Base-by-base conservation (phyloP, 441 rosid genomes). In the Gossypium trilobum region DNA sequence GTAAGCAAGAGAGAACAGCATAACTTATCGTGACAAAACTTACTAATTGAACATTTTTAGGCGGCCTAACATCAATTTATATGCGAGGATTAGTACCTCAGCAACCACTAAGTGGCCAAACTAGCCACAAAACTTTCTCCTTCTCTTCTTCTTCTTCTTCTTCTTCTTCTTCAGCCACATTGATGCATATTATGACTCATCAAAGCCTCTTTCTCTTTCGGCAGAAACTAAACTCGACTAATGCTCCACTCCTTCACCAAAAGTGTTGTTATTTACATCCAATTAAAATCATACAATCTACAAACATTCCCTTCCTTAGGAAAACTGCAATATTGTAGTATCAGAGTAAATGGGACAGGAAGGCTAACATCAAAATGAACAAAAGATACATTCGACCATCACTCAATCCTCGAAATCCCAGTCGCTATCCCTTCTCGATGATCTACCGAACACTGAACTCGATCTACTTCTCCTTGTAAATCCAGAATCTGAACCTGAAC, bases 191-290 rank as follows among this genome's bases (percentile, higher is more conserved):
- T 52, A 46, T 23, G 70, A 71, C 77, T 52, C 46, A 76, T 54
- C 73, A 74, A 76, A 82, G 70, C 68, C 52, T 57, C 61, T 73
- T 54, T 57, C 75, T 44, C 62, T 57, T 60, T 27, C 0, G 14
- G 54, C 61, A 58, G 63, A 69, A 68, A 31, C 42, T 60, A 60
- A 75, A 71, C 58, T 39, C 13, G 1, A 66, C 57, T 13, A 72
- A 48, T 60, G 16, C 39, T 51, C 56, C 71, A 22, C 22, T 57
- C 60, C 77, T 69, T 77, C 79, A 73, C 70, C 73, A 71, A 39
- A 54, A 16, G 66, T 36, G 73, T 75, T 42, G 59, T 68, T 76
- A 81, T 85, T 70, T 79, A 85, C 88, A 81, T 72, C 56, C 80
- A 31, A 64, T 27, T 22, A 69, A 46, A 68, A 61, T 62, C 29